phyloP scores from a whole-genome alignment of 2,329 filamentous ascomycete species.

The Botryotinia globosa region DNA sequence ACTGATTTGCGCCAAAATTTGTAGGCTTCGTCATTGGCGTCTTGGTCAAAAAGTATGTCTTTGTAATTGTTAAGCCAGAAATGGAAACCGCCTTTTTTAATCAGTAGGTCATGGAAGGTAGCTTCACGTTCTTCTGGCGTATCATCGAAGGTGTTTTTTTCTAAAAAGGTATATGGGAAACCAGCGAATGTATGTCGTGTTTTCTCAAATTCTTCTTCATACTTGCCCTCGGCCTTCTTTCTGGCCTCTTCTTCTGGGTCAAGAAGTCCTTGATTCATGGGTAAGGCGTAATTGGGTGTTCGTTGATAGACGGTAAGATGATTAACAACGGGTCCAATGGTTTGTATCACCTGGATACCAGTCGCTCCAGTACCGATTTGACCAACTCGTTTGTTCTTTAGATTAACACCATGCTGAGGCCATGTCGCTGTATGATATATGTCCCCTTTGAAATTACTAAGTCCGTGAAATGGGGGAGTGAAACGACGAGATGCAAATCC shows the following conservation, averaged over 20 bases:
- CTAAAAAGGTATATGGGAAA: slow-evolving; percentile 37
- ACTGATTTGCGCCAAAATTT: slow-evolving; percentile 22
- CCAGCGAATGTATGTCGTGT: slow-evolving; percentile 32
- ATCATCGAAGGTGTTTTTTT: slow-evolving; percentile 38
- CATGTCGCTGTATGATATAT: slow-evolving; percentile 31
- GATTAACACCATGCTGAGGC: slow-evolving; percentile 44
- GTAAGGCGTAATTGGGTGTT: slow-evolving; percentile 47
- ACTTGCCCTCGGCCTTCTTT: slow-evolving; percentile 32
- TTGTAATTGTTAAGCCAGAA: slow-evolving; percentile 37
- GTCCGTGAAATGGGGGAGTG: slow-evolving; percentile 30
- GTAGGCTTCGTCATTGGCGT: slow-evolving; percentile 33
- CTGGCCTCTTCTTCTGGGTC: slow-evolving; percentile 32
- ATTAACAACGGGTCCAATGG: slow-evolving; percentile 40
- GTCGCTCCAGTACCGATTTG: slow-evolving; percentile 30
- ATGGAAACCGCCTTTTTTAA: slow-evolving; percentile 38
- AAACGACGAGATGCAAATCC: slow-evolving; percentile 33
- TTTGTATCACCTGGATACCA: slow-evolving; percentile 29
- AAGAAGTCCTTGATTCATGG: slow-evolving; percentile 35
- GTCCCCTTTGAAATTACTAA: slow-evolving; percentile 32
- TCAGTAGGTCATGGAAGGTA: slow-evolving; percentile 38
- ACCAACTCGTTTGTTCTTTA: slow-evolving; percentile 34
- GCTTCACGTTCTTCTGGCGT: slow-evolving; percentile 39
- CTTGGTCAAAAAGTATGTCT: slow-evolving; percentile 35
- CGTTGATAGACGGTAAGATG: slow-evolving; percentile 51
- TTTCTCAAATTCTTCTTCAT: slow-evolving; percentile 37